A percentile compares a stretch with the other conserved stretches of the same genome.
Evolutionary conservation across 2,329 filamentous ascomycete species (phyloP).

Genomic region (Pseudocercospora vitis): DNA sequence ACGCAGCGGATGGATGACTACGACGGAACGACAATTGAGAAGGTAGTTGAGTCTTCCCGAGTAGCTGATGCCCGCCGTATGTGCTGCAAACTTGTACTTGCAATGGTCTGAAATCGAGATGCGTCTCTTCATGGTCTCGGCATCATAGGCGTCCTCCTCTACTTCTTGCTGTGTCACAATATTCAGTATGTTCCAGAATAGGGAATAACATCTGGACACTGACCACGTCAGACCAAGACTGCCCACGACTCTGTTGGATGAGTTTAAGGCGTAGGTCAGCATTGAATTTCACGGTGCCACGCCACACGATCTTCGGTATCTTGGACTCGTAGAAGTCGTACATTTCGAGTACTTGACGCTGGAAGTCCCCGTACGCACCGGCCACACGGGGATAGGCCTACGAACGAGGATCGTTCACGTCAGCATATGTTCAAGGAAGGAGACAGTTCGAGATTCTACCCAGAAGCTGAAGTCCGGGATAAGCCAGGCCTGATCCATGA

Average conservation of each 20-base stretch:
- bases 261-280: constrained; percentile 32
- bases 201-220: too few relatives aligned
- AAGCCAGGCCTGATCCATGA: constrained; percentile 46
- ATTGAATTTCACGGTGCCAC: constrained; percentile 44
- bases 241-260: constrained; percentile 34
- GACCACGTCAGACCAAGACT: constrained; percentile 52
- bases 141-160: constrained; percentile 28
- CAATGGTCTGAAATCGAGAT: constrained; percentile 38
- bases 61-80: constrained; percentile 39
- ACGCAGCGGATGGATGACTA: constrained; percentile 34
- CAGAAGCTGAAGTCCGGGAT: constrained; percentile 58
- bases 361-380: constrained; percentile 29
- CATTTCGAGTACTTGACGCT: constrained; percentile 27
- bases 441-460: too few relatives aligned
- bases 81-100: constrained; percentile 35
- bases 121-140: constrained; percentile 27
- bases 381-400: constrained; percentile 45
- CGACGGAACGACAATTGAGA: constrained; percentile 36
- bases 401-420: too few relatives aligned
- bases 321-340: constrained; percentile 42
- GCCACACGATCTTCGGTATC: constrained; percentile 52
- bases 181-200: too few relatives aligned
- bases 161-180: too few relatives aligned
- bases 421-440: too few relatives aligned
- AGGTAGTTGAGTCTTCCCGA: constrained; percentile 39